These are phyloP conservation scores for Mastigamoeba balamuthi DNA, from an alignment of 78 protist species.

Conservation along the genomic window DNA sequence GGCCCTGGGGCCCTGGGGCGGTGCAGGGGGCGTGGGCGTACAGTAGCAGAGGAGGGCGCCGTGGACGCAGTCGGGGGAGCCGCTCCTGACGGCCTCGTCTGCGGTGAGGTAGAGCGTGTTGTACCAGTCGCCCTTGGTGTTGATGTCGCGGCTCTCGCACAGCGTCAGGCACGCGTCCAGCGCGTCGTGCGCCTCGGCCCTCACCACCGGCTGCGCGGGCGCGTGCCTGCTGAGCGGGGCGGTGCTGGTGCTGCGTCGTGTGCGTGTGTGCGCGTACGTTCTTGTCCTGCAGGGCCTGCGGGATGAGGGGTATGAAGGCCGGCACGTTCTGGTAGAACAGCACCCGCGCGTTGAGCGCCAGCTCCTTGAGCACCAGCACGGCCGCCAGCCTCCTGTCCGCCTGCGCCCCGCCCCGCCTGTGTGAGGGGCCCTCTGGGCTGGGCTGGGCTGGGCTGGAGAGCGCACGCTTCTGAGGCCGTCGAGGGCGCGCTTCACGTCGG, in stretches of 20 bases:
- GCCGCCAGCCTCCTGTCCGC: slow-evolving; percentile 16
- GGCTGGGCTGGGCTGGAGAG: background rate
- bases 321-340: slow-evolving; percentile 36
- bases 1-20: background rate
- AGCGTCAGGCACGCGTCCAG: slow-evolving; percentile 37
- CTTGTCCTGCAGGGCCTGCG: slow-evolving; percentile 30
- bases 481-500: background rate
- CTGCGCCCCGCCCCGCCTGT: no score
- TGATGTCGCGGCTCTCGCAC: slow-evolving; percentile 23
- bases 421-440: background rate
- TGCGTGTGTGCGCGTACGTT: no score
- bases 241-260: no score
- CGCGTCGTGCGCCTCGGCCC: slow-evolving; percentile 41
- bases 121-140: slow-evolving; percentile 36
- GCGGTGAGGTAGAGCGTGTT: slow-evolving; percentile 42
- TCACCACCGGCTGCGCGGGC: slow-evolving; percentile 6
- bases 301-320: slow-evolving; percentile 29
- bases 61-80: background rate
- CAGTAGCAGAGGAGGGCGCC: background rate
- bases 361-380: slow-evolving; percentile 25
- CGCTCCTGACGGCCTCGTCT: slow-evolving; percentile 1
- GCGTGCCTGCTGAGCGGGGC: background rate
- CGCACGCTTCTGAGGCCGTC: background rate
- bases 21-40: background rate
- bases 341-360: slow-evolving; percentile 51